phyloP scores from a whole-genome alignment of 139 green algal genomes.

The Deuterostichococcus epilithicus region DNA sequence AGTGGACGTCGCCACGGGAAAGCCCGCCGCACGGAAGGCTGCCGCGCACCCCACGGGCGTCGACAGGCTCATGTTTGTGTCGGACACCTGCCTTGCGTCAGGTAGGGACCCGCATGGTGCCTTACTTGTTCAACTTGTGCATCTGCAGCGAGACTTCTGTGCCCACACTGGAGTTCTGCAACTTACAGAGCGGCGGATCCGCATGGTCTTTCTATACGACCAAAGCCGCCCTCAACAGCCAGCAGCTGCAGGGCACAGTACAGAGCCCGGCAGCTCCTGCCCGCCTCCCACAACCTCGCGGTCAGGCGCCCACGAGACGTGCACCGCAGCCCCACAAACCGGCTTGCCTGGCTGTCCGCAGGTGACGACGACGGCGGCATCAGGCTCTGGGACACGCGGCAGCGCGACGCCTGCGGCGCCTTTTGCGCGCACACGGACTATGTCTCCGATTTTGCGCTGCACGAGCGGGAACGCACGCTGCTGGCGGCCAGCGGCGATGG shows the following conservation, averaged over 20 bases:
- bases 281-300: too few species aligned
- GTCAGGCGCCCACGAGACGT: too few species aligned
- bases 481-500: constrained; percentile 75
- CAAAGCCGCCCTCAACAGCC: too few species aligned
- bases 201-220: too few species aligned
- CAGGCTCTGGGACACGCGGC: constrained; percentile 76
- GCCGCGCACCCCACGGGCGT: constrained; percentile 57
- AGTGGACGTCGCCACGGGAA: constrained; percentile 43
- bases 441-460: constrained; percentile 61
- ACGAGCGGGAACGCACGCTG: constrained; percentile 38
- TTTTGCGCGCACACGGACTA: constrained; percentile 77
- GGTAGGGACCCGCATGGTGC: not conserved
- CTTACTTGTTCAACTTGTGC: too few species aligned
- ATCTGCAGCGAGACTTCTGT: too few species aligned
- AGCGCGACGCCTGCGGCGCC: constrained; percentile 16
- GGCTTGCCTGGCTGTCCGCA: constrained; percentile 2
- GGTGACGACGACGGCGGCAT: constrained; percentile 79
- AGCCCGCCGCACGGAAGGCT: constrained; percentile 19
- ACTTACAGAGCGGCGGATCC: too few species aligned
- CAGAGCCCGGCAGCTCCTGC: too few species aligned
- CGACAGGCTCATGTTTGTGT: constrained; percentile 46
- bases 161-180: not conserved
- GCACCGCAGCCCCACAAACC: too few species aligned
- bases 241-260: not conserved
- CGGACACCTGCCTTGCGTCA: constrained; percentile 18